phyloP scores from a whole-genome alignment of 495 filamentous ascomycete genomes.

The Podospora sp. region DNA sequence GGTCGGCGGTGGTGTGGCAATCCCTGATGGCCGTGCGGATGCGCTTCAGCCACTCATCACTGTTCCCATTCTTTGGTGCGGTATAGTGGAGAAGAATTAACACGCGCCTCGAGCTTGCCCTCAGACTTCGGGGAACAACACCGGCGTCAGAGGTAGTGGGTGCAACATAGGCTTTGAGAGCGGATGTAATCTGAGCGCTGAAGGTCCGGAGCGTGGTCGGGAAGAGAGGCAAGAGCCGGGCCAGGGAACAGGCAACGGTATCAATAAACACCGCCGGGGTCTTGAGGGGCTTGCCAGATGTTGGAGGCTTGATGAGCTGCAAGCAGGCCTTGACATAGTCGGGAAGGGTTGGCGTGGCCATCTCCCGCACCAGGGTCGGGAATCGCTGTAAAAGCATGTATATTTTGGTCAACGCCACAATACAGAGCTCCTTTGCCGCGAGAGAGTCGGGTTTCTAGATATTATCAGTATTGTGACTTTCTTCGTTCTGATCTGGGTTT shows the following conservation, averaged over 20 bases:
- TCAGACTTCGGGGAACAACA: constrained; percentile 51
- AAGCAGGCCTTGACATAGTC: constrained; percentile 72
- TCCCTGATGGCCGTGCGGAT: constrained; percentile 60
- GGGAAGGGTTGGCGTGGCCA: constrained; percentile 80
- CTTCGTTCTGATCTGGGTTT: neutral
- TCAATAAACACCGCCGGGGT: constrained; percentile 54
- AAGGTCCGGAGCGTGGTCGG: constrained; percentile 80
- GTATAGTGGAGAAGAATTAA: constrained; percentile 71
- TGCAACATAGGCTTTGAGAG: constrained; percentile 59
- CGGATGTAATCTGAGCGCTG: constrained; percentile 62
- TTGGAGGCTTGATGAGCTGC: constrained; percentile 59
- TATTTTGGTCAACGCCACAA: constrained; percentile 77
- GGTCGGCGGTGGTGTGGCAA: constrained; percentile 68
- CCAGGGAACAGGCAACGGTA: constrained; percentile 59
- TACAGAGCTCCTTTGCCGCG: constrained; percentile 69
- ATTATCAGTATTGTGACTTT: constrained; percentile 16
- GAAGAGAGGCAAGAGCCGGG: constrained; percentile 71
- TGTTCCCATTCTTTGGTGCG: constrained; percentile 70
- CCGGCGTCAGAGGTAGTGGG: constrained; percentile 53
- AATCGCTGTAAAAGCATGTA: constrained; percentile 79
- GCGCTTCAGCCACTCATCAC: constrained; percentile 71
- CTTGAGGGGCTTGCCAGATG: constrained; percentile 42
- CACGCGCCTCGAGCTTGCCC: constrained; percentile 59
- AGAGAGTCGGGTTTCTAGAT: constrained; percentile 71
- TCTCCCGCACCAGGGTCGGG: constrained; percentile 80